phyloP scores from a whole-genome alignment of 108 stramenopile genomes.

The Asterionellopsis glacialis region DNA sequence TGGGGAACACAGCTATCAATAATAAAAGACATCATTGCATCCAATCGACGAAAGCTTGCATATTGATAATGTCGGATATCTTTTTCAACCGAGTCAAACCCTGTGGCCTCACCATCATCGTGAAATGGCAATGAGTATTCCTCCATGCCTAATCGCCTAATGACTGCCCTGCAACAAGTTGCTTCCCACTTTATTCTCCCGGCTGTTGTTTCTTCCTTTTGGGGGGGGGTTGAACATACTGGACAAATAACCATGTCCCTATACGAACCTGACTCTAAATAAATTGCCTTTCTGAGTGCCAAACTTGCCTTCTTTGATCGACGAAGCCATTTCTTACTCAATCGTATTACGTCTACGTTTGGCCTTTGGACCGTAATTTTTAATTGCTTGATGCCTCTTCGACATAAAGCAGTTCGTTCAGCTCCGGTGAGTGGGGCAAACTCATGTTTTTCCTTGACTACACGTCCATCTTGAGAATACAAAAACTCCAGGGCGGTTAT shows the following conservation, averaged over 20 bases:
- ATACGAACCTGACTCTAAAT: no score
- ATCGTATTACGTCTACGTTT: conserved; percentile 11
- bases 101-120: conserved; percentile 4
- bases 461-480: background rate
- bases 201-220: background rate
- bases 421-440: background rate
- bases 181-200: conserved; percentile 22
- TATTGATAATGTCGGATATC: background rate
- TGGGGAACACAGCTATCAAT: no score
- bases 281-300: background rate
- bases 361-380: conserved; percentile 20
- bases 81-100: background rate
- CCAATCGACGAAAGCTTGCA: conserved; percentile 36
- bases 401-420: conserved; percentile 6
- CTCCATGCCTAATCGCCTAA: conserved; percentile 41
- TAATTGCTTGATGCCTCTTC: conserved; percentile 7
- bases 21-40: conserved; percentile 22
- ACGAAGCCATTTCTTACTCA: conserved; percentile 13
- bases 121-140: conserved; percentile 23
- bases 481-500: conserved; percentile 10
- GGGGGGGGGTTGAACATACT: background rate
- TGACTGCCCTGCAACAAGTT: conserved; percentile 24
- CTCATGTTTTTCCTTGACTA: background rate
- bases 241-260: background rate
- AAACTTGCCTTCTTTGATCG: conserved; percentile 6